Conservation (phyloP, 495 filamentous ascomycete species). For the Neurospora intermedia region DNA sequence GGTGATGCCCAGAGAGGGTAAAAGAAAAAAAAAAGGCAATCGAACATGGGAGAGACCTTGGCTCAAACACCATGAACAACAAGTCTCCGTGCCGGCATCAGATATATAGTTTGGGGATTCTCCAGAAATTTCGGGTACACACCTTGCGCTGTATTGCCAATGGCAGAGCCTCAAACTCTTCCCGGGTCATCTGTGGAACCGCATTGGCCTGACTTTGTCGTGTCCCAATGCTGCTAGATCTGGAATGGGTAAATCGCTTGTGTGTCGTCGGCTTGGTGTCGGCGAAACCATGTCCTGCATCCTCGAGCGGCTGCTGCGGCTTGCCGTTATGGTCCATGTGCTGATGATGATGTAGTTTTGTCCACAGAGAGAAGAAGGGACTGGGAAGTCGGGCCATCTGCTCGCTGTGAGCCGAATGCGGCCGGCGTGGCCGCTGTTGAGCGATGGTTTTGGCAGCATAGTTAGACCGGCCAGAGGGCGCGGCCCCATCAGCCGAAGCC, state of each 20-base stretch:
- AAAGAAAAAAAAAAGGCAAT: background rate
- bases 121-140: conserved; percentile 15
- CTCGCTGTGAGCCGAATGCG: conserved; percentile 15
- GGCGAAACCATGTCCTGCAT: conserved; percentile 2
- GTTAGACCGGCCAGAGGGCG: conserved; percentile 1
- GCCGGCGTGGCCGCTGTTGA: conserved; percentile 13
- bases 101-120: background rate
- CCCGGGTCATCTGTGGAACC: conserved; percentile 24
- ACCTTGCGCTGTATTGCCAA: conserved; percentile 47
- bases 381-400: conserved; percentile 12
- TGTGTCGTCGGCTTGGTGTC: conserved; percentile 13
- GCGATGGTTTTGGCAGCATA: background rate
- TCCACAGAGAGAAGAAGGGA: conserved; percentile 21
- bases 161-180: conserved; percentile 42
- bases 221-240: conserved; percentile 16
- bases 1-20: background rate
- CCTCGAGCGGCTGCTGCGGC: conserved; percentile 1
- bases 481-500: conserved; percentile 4
- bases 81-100: background rate
- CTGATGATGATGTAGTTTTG: conserved; percentile 16
- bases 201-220: conserved; percentile 11
- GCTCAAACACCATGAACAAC: background rate
- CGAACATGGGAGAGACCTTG: background rate
- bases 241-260: conserved; percentile 14
- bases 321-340: conserved; percentile 8